phyloP scores from a whole-genome alignment of 805 yeast species.

The Ogataea paradorogensis region DNA sequence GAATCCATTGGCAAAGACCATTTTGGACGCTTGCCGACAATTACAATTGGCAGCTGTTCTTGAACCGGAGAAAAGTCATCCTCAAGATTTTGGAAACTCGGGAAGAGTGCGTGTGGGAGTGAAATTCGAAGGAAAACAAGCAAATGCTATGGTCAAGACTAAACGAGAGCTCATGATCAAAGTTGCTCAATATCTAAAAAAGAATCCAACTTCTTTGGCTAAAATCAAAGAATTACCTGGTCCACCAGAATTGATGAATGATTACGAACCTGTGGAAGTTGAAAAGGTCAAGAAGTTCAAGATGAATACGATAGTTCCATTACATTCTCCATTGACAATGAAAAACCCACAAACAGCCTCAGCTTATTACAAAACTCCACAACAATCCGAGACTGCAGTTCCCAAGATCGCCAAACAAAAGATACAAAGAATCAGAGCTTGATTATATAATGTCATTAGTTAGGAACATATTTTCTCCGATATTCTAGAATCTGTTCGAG shows the following conservation, averaged over 20 bases:
- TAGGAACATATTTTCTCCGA: constrained; percentile 48
- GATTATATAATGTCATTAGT: constrained; percentile 3
- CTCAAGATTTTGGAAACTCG: constrained; percentile 96
- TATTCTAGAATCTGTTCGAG: constrained; percentile 57
- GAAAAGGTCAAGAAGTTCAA: constrained; percentile 84
- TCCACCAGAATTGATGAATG: constrained; percentile 56
- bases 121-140: constrained; percentile 46
- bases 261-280: constrained; percentile 53
- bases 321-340: constrained; percentile 73
- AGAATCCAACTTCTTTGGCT: constrained; percentile 65
- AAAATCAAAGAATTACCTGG: constrained; percentile 63
- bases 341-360: constrained; percentile 80
- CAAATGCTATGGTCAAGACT: constrained; percentile 36
- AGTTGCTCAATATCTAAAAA: constrained; percentile 58
- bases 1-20: constrained; percentile 82
- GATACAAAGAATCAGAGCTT: constrained; percentile 54
- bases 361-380: constrained; percentile 57
- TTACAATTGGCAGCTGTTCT: constrained; percentile 39
- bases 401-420: constrained; percentile 54
- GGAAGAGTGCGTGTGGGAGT: constrained; percentile 86
- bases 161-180: constrained; percentile 66
- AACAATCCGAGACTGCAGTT: constrained; percentile 30
- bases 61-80: constrained; percentile 85
- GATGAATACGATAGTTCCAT: constrained; percentile 87
- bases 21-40: constrained; percentile 63